Evolutionary conservation across 1,139 yeast genomes (phyloP).

Genomic region (Saccharomyces hybrid): DNA sequence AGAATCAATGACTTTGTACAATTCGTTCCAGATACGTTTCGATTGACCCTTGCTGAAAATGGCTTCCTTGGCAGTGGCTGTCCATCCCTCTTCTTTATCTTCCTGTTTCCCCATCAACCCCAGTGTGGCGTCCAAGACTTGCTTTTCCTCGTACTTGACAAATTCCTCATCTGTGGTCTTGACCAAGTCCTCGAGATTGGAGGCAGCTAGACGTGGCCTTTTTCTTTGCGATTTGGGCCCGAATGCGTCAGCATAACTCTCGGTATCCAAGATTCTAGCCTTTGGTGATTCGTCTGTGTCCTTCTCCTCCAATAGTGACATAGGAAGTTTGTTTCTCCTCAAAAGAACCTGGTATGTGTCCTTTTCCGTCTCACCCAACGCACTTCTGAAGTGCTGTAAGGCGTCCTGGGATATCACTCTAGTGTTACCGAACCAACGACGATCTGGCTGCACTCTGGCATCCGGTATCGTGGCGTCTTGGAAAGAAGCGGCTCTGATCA

Average conservation of each 20-base stretch:
- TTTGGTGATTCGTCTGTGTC: slow-evolving; percentile 66
- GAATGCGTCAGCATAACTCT: slow-evolving; percentile 70
- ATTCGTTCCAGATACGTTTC: slow-evolving; percentile 96
- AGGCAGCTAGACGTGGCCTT: slow-evolving; percentile 74
- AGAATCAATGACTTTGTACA: slow-evolving; percentile 93
- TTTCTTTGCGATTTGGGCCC: slow-evolving; percentile 95
- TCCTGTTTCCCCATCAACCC: slow-evolving; percentile 70
- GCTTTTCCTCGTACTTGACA: slow-evolving; percentile 59
- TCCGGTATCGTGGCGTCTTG: slow-evolving; percentile 83
- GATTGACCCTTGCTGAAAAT: slow-evolving; percentile 96
- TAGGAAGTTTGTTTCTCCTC: slow-evolving; percentile 86
- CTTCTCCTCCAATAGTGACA: slow-evolving; percentile 87
- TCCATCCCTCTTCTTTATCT: slow-evolving; percentile 67
- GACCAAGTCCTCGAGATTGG: slow-evolving; percentile 78
- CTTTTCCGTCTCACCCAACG: slow-evolving; percentile 77
- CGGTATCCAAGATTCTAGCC: slow-evolving; percentile 80
- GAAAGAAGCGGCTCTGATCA: slow-evolving; percentile 76
- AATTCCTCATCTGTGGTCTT: slow-evolving; percentile 51
- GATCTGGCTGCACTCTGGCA: slow-evolving; percentile 92
- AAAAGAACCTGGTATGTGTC: slow-evolving; percentile 85
- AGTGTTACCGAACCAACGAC: slow-evolving; percentile 96
- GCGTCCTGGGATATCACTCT: slow-evolving; percentile 98
- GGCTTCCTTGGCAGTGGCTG: slow-evolving; percentile 88
- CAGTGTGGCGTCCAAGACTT: slow-evolving; percentile 62
- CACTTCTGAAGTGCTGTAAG: slow-evolving; percentile 84